Percentiles rank a stretch among this genome's conserved stretches.
phyloP scores from a whole-genome alignment of 768 basidiomycete genomes.

The Suillus luteus region DNA sequence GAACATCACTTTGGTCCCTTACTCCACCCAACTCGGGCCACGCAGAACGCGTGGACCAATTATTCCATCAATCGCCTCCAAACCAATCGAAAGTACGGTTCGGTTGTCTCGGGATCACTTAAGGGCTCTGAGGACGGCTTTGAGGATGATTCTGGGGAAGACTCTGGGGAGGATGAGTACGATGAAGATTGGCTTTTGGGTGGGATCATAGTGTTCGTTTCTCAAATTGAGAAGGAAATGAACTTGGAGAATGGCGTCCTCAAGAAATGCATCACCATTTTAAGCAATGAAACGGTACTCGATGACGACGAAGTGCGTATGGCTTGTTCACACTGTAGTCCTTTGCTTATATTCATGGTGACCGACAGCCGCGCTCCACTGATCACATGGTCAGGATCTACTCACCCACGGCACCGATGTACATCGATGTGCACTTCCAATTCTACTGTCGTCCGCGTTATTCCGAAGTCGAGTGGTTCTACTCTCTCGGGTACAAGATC shows the following conservation, averaged over 20 bases:
- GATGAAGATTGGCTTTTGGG: background rate
- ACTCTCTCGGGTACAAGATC: background rate
- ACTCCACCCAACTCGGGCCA: constrained; percentile 13
- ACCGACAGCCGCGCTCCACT: background rate
- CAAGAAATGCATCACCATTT: background rate
- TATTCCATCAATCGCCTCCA: constrained; percentile 14
- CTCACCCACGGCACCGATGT: background rate
- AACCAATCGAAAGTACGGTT: constrained; percentile 1
- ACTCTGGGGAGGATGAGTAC: constrained; percentile 4
- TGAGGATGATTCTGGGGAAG: background rate
- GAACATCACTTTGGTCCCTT: constrained; percentile 12
- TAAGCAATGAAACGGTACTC: background rate
- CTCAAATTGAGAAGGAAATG: background rate
- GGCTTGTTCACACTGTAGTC: background rate
- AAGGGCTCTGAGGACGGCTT: too few relatives aligned
- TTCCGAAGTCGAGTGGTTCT: background rate
- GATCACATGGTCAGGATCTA: background rate
- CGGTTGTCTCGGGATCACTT: background rate
- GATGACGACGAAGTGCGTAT: background rate
- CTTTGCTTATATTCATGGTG: background rate
- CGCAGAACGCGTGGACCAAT: constrained; percentile 6
- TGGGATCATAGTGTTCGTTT: background rate
- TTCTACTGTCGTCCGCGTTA: background rate
- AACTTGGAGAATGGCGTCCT: background rate
- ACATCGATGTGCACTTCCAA: background rate